Evolutionary conservation across 257 asterid species (phyloP), one percentile per base, ranked within the genome.

Genomic region (Knoxia roxburghii): DNA sequence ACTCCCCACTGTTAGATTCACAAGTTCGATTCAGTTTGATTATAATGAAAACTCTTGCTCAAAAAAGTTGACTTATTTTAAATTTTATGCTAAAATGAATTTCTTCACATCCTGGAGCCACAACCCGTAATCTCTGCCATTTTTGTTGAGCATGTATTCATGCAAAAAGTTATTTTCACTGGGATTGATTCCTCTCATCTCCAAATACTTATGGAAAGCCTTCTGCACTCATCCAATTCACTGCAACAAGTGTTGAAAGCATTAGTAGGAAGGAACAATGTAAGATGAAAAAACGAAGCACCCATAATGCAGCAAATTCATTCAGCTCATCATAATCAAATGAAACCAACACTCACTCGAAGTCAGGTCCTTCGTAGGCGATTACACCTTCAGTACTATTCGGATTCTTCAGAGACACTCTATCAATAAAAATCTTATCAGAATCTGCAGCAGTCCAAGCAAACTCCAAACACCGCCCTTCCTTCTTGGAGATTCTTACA

Each of bases 191-290:
- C 97, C 99, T 77, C 96, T 80, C 7, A 84, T 78, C 80, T 94
- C 96, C 50, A 94, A 78, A 79, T 90, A 94, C 88, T 90, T 90
- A 83, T 80, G 92, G 83, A 94, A 94, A 45, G 95, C 94, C 81
- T 88, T 85, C 87, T 90, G 97, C 82, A 94, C 78, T 94, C 96
- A 53, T 94, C 99, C 90, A 94, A 84, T 66, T 90, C 96, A 76
- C 96, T 88, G 62, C 62, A 56, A 21, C 75, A 49, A 43, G 35
- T 13, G 7, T 17, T 18, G 23, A 21, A 3, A 8, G 49, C n/a
- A n/a, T 41, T n/a, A 50, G 18, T n/a, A 12, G 29, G 4, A 63
- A 62, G n/a, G n/a, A n/a, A n/a, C n/a, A 35, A 0, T n/a, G n/a
- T 35, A 13, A 35, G 15, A 35, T 13, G 6, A n/a, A n/a, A 13